Percentiles rank a stretch among this genome's conserved stretches.
phyloP scores from a whole-genome alignment of 2,329 filamentous ascomycete genomes.

The Achaetomium macrosporum region DNA sequence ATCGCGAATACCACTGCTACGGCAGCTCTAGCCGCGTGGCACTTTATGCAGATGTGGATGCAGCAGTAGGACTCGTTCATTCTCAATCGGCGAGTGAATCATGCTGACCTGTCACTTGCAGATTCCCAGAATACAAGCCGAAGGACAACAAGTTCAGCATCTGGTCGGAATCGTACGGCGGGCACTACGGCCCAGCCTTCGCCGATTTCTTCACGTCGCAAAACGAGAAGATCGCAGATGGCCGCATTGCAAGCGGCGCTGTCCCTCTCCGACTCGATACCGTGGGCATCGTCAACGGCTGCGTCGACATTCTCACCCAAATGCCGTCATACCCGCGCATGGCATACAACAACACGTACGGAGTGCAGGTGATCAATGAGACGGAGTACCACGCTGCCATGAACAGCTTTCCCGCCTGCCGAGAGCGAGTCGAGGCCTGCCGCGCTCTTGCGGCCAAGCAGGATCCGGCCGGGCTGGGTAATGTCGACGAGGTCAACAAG shows the following conservation, averaged over 20 bases:
- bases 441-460: constrained; percentile 6
- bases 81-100: background rate
- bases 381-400: constrained; percentile 16
- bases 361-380: constrained; percentile 24
- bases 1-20: constrained; percentile 15
- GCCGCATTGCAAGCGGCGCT: constrained; percentile 28
- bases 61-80: constrained; percentile 27
- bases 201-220: constrained; percentile 50
- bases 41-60: constrained; percentile 23
- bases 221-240: constrained; percentile 35
- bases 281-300: constrained; percentile 52
- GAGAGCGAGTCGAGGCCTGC: constrained; percentile 12
- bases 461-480: constrained; percentile 17
- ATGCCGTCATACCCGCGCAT: constrained; percentile 40
- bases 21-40: constrained; percentile 19
- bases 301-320: constrained; percentile 43
- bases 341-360: constrained; percentile 40
- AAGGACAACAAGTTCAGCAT: constrained; percentile 49
- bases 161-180: constrained; percentile 51
- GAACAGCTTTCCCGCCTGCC: constrained; percentile 15
- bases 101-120: constrained; percentile 17
- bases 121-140: constrained; percentile 52
- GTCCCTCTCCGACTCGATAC: constrained; percentile 42
- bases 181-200: constrained; percentile 54
- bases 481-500: constrained; percentile 18